A percentile compares a stretch with the other conserved stretches of the same genome.
Conservation (phyloP, 306 rosid genomes). For the Biancaea sappan region DNA sequence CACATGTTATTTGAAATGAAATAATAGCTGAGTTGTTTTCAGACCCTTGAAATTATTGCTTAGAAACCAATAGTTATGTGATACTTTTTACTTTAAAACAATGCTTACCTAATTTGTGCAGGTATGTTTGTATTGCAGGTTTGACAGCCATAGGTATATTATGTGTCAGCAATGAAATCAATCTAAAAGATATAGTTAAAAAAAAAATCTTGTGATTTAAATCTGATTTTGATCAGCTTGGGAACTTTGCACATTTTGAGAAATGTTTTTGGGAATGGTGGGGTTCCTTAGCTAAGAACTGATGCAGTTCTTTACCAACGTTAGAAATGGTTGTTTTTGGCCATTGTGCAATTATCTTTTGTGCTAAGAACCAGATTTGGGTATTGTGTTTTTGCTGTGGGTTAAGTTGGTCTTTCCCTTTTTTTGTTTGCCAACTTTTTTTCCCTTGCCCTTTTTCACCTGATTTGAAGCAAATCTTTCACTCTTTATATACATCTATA, state of each 20-base stretch:
- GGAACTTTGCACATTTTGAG: not conserved
- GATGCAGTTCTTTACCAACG: slow-evolving; percentile 5
- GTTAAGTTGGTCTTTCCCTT: not conserved
- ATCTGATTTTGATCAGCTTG: slow-evolving; percentile 12
- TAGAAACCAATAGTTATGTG: slow-evolving; percentile 9
- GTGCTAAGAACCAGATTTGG: not conserved
- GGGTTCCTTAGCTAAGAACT: not conserved
- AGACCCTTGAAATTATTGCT: not conserved
- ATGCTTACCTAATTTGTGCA: slow-evolving; percentile 36
- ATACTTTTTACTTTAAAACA: not conserved
- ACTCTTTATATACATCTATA: not conserved
- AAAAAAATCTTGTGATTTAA: not conserved
- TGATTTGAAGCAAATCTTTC: not conserved
- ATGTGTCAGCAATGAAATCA: slow-evolving; percentile 16
- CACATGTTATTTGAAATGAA: not conserved
- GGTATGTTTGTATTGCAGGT: slow-evolving; percentile 49
- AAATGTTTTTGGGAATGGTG: not conserved
- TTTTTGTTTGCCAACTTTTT: not conserved
- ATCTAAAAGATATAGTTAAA: not conserved
- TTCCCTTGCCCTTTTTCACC: not conserved
- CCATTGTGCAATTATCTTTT: not conserved
- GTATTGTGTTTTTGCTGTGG: not conserved
- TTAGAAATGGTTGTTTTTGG: not conserved
- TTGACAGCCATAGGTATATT: slow-evolving; percentile 36
- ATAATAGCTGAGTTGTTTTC: slow-evolving; percentile 12